Evolutionary conservation across 202 grass and related monocot genomes (phyloP).

Genomic region (Setaria viridis): DNA sequence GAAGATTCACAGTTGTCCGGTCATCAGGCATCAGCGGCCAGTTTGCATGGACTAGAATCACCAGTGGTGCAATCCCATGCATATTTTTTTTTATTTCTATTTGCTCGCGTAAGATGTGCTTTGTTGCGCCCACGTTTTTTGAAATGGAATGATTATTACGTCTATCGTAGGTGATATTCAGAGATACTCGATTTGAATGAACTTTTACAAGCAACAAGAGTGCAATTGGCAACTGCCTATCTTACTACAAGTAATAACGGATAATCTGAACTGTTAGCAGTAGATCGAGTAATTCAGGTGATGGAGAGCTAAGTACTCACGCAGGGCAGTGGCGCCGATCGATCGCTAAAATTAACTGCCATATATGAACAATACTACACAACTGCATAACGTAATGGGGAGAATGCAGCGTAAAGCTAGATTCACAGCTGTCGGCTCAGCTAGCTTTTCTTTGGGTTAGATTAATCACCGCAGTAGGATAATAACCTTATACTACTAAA

Average conservation of each 20-base stretch:
- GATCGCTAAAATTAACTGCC: background rate
- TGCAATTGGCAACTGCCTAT: too few relatives aligned
- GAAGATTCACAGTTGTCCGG: slow-evolving; percentile 5
- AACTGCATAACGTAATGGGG: background rate
- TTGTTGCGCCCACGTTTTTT: background rate
- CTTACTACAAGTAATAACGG: too few relatives aligned
- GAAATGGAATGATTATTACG: background rate
- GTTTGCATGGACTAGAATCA: background rate
- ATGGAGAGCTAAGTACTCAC: too few relatives aligned
- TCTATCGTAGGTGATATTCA: too few relatives aligned
- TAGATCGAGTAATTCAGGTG: too few relatives aligned
- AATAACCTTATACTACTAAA: background rate
- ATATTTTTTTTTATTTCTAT: too few relatives aligned
- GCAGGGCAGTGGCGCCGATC: too few relatives aligned
- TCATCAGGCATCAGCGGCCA: background rate
- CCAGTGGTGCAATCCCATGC: background rate
- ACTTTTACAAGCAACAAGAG: too few relatives aligned
- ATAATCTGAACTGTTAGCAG: background rate
- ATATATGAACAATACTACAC: background rate
- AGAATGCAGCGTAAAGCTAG: background rate
- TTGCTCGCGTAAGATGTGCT: too few relatives aligned
- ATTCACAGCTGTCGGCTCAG: background rate
- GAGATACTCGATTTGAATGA: too few relatives aligned
- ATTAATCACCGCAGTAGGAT: background rate
- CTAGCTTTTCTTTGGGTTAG: background rate